Evolutionary conservation across 192 early-diverging fungal genomes (phyloP).

Genomic region (Oehlia diaphana): DNA sequence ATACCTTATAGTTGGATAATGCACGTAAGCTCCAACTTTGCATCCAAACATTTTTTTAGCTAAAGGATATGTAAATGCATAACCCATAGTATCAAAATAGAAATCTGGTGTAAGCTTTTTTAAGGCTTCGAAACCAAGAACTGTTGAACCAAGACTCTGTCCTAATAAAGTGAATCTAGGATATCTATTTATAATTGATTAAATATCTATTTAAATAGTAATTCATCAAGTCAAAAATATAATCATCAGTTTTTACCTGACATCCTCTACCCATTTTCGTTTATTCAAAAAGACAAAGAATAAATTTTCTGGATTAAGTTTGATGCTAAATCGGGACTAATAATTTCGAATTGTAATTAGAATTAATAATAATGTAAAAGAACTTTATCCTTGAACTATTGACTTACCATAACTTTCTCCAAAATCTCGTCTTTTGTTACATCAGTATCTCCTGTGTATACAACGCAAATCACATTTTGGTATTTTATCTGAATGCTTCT

Average conservation of each 20-base stretch:
- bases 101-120: conserved; percentile 69
- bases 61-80: conserved; percentile 90
- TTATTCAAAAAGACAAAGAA: conserved; percentile 63
- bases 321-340: conserved; percentile 68
- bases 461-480: conserved; percentile 62
- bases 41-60: conserved; percentile 58
- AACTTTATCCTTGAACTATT: neutral
- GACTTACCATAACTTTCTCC: conserved; percentile 56
- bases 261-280: conserved; percentile 70
- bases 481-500: conserved; percentile 74
- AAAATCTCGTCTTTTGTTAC: conserved; percentile 58
- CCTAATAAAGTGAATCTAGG: conserved; percentile 78
- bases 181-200: conserved; percentile 51
- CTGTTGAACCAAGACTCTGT: conserved; percentile 82
- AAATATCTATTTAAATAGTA: neutral
- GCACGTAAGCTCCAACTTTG: conserved; percentile 82
- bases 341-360: neutral
- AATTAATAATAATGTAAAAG: neutral
- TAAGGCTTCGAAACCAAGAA: conserved; percentile 78
- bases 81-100: conserved; percentile 94
- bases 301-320: conserved; percentile 54
- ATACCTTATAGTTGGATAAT: conserved; percentile 94
- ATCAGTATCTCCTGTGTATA: conserved; percentile 80
- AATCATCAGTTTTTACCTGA: conserved; percentile 42
- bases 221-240: neutral